Conservation (phyloP, 2,329 filamentous ascomycete species). For the Aureobasidium sp. region DNA sequence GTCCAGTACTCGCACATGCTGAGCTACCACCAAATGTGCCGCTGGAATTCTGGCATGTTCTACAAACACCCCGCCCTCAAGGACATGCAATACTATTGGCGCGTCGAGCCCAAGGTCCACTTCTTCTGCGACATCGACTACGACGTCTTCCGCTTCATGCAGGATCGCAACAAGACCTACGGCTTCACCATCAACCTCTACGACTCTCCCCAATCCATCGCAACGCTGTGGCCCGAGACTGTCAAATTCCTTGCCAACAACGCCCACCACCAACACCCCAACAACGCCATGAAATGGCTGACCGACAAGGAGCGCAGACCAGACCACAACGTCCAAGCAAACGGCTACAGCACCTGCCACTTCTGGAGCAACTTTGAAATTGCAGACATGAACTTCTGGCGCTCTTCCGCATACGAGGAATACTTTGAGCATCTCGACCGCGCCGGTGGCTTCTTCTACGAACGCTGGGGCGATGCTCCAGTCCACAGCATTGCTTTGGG, state of each 20-base stretch:
- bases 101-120: slow-evolving; percentile 95
- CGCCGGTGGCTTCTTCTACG: slow-evolving; percentile 95
- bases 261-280: slow-evolving; percentile 69
- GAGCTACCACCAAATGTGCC: slow-evolving; percentile 98
- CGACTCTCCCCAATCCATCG: slow-evolving; percentile 79
- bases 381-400: slow-evolving; percentile 85
- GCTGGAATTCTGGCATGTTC: slow-evolving; percentile 97
- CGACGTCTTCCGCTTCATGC: slow-evolving; percentile 96
- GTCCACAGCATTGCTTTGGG: slow-evolving; percentile 92
- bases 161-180: slow-evolving; percentile 86
- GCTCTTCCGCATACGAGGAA: slow-evolving; percentile 80
- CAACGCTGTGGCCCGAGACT: slow-evolving; percentile 91
- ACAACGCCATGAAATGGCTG: slow-evolving; percentile 83
- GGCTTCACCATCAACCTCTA: slow-evolving; percentile 98
- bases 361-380: slow-evolving; percentile 99
- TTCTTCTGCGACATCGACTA: slow-evolving; percentile 99
- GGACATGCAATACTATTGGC: slow-evolving; percentile 88
- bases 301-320: slow-evolving; percentile 69
- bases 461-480: slow-evolving; percentile 95
- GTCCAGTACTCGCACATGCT: slow-evolving; percentile 85
- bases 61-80: slow-evolving; percentile 88
- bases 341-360: slow-evolving; percentile 95
- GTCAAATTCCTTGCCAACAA: slow-evolving; percentile 69
- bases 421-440: slow-evolving; percentile 94
- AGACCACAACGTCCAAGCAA: slow-evolving; percentile 68